Evolutionary conservation across 2,329 filamentous ascomycete species (phyloP).

Genomic region (Pochonia chlamydosporia): DNA sequence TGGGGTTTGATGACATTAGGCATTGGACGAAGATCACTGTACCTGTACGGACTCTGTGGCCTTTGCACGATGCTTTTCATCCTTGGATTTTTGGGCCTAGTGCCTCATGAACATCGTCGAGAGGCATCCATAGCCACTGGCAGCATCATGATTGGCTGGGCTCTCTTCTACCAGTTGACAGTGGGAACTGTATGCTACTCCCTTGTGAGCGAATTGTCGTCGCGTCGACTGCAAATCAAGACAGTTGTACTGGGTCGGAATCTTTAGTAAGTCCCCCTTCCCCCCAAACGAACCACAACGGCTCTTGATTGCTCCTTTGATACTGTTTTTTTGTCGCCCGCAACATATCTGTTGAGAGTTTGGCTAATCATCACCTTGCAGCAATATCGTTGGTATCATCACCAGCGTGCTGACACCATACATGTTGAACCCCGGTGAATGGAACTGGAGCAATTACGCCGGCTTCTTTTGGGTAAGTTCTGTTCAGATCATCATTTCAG

Average conservation of each 20-base stretch:
- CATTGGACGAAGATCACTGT: conserved; percentile 69
- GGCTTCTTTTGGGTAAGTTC: conserved; percentile 76
- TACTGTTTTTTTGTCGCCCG: not conserved
- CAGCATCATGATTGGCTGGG: conserved; percentile 79
- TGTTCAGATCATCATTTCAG: not conserved
- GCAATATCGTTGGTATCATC: conserved; percentile 76
- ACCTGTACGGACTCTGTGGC: conserved; percentile 67
- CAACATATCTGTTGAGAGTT: not conserved
- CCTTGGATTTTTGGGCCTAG: conserved; percentile 78
- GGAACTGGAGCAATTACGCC: conserved; percentile 83
- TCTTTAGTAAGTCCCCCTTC: conserved; percentile 50
- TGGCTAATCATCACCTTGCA: conserved; percentile 18
- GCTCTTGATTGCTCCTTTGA: not conserved
- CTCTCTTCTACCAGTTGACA: conserved; percentile 76
- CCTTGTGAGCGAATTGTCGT: conserved; percentile 78
- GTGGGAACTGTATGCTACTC: conserved; percentile 90
- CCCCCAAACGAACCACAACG: not conserved
- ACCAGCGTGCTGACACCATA: conserved; percentile 80
- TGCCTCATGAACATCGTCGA: conserved; percentile 52
- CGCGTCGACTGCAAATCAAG: conserved; percentile 80
- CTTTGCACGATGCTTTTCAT: conserved; percentile 73
- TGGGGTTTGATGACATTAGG: conserved; percentile 75
- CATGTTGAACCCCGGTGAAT: conserved; percentile 83
- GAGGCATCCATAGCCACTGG: conserved; percentile 70
- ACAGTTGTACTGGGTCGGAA: conserved; percentile 83